Evolutionary conservation across 257 asterid genomes (phyloP).

Genomic region (Gentiana dahurica): DNA sequence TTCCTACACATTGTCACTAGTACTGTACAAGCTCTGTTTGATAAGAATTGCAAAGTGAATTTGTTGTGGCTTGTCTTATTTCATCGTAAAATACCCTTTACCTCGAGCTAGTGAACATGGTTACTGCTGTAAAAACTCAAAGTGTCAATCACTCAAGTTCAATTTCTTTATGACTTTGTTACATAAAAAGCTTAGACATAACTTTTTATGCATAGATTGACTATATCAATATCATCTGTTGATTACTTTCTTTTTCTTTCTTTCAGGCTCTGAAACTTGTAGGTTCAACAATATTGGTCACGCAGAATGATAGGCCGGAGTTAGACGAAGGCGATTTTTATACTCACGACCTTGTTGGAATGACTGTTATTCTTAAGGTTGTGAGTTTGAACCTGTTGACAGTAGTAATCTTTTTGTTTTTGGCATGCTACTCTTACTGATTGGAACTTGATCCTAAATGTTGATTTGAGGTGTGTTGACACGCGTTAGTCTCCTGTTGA

Average conservation of each 20-base stretch:
- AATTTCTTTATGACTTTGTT: too few relatives aligned
- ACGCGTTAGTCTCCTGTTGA: background rate
- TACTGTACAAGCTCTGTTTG: too few relatives aligned
- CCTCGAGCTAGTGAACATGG: too few relatives aligned
- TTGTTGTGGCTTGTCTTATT: too few relatives aligned
- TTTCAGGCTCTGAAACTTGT: constrained; percentile 82
- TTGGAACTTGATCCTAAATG: too few relatives aligned
- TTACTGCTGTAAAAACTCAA: too few relatives aligned
- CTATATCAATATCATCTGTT: background rate
- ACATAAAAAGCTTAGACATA: background rate
- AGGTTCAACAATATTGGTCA: constrained; percentile 75
- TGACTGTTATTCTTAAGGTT: constrained; percentile 79
- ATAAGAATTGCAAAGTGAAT: too few relatives aligned
- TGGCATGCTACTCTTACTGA: background rate
- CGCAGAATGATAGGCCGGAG: constrained; percentile 64
- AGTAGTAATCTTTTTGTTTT: background rate
- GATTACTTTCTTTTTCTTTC: constrained; percentile 2
- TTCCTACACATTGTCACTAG: too few relatives aligned
- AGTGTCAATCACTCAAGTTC: too few relatives aligned
- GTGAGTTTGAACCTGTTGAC: too few relatives aligned
- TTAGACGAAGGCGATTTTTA: constrained; percentile 89
- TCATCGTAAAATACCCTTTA: too few relatives aligned
- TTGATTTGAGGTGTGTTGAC: background rate
- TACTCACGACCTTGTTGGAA: constrained; percentile 78
- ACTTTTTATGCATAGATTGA: background rate